Percentiles rank a stretch among this genome's conserved stretches.
These are phyloP conservation scores for Danielia oregonensis DNA, from an alignment of 805 yeast species.

Conservation along the genomic window DNA sequence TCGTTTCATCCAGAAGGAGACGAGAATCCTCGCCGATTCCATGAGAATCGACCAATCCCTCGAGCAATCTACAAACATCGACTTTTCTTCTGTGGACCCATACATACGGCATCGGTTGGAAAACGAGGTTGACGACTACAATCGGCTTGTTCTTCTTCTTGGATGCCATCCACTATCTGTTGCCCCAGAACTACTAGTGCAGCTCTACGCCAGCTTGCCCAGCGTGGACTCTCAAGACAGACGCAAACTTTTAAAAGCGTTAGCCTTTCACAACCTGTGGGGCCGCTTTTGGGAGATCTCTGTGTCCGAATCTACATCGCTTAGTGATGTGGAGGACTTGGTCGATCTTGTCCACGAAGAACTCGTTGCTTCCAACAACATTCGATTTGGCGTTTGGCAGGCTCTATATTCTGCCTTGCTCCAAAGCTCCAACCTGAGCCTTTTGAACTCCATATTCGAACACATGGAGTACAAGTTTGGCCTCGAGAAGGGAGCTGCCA, in stretches of 20 bases:
- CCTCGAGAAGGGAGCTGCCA: not conserved
- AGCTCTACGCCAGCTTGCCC: slow-evolving; percentile 13
- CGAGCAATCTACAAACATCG: not conserved
- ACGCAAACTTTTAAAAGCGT: slow-evolving; percentile 20
- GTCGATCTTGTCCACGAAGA: slow-evolving; percentile 24
- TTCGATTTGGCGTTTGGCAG: slow-evolving; percentile 24
- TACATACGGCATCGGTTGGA: slow-evolving; percentile 14
- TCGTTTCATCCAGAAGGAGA: slow-evolving; percentile 8
- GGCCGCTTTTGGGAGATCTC: slow-evolving; percentile 28
- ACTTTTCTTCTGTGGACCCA: slow-evolving; percentile 2
- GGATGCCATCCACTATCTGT: slow-evolving; percentile 31
- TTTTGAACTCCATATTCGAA: slow-evolving; percentile 18
- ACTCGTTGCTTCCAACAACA: slow-evolving; percentile 16
- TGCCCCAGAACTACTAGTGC: slow-evolving; percentile 23
- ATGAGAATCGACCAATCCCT: slow-evolving; percentile 5
- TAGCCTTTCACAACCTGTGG: slow-evolving; percentile 31
- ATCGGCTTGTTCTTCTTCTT: slow-evolving; percentile 26
- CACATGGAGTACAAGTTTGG: slow-evolving; percentile 14
- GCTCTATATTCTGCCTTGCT: slow-evolving; percentile 21
- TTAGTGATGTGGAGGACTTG: slow-evolving; percentile 36
- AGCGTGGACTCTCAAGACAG: slow-evolving; percentile 17
- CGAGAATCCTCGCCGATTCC: slow-evolving; percentile 7
- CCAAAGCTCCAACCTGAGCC: slow-evolving; percentile 8
- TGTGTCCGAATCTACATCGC: slow-evolving; percentile 22
- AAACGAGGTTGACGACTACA: slow-evolving; percentile 25